Conservation (phyloP, 108 stramenopile genomes). For the Aurantiochytrium sp. region DNA sequence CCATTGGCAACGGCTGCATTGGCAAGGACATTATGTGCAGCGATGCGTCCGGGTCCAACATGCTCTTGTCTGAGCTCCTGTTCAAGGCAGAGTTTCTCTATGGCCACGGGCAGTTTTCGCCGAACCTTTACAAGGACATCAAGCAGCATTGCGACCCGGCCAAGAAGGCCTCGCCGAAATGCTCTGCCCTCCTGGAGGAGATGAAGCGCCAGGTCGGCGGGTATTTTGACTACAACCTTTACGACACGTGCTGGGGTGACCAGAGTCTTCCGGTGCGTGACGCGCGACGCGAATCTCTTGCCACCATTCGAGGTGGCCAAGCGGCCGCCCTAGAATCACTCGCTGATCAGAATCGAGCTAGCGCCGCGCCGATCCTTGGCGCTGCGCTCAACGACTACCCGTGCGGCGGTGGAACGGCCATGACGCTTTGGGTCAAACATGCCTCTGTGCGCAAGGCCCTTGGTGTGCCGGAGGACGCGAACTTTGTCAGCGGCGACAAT, state of each 20-base stretch:
- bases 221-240: slow-evolving; percentile 62
- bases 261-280: slow-evolving; percentile 35
- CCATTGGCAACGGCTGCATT: slow-evolving; percentile 72
- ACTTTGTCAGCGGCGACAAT: slow-evolving; percentile 59
- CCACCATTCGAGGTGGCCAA: not conserved
- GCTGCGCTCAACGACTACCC: slow-evolving; percentile 38
- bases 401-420: slow-evolving; percentile 55
- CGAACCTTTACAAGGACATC: slow-evolving; percentile 47
- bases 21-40: slow-evolving; percentile 63
- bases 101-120: slow-evolving; percentile 62
- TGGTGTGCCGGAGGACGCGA: slow-evolving; percentile 34
- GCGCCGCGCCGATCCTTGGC: too few relatives aligned
- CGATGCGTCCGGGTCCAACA: slow-evolving; percentile 16
- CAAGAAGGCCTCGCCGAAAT: slow-evolving; percentile 24
- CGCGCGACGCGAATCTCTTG: not conserved
- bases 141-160: slow-evolving; percentile 37
- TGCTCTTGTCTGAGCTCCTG: slow-evolving; percentile 21
- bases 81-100: slow-evolving; percentile 59
- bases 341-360: slow-evolving; percentile 39
- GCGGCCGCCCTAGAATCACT: not conserved
- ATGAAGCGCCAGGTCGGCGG: slow-evolving; percentile 45
- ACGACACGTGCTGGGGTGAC: slow-evolving; percentile 61
- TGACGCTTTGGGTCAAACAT: slow-evolving; percentile 44
- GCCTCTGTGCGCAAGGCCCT: slow-evolving; percentile 52
- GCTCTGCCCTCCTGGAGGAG: slow-evolving; percentile 37